Conservation (phyloP, 2,329 filamentous ascomycete species). For the Chaetomium olivaceum region DNA sequence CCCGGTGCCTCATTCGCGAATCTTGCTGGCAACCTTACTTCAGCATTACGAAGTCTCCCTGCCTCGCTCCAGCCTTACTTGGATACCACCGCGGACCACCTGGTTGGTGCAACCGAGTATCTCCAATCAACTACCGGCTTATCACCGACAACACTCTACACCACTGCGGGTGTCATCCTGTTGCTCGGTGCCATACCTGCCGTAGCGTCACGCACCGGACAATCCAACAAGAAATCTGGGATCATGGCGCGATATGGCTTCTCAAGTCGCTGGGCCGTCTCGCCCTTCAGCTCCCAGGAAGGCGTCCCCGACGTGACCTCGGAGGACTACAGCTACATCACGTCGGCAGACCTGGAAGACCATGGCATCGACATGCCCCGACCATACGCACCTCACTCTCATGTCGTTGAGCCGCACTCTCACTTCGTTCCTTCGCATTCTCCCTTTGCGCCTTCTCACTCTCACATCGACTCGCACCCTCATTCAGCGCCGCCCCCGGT, state of each 20-base stretch:
- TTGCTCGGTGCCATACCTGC: slow-evolving; percentile 51
- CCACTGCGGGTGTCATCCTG: slow-evolving; percentile 50
- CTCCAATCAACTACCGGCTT: slow-evolving; percentile 53
- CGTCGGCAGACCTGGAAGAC: slow-evolving; percentile 67
- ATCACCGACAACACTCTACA: slow-evolving; percentile 52
- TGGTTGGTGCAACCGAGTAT: slow-evolving; percentile 55
- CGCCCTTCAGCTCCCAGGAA: slow-evolving; percentile 52
- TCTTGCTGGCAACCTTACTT: slow-evolving; percentile 56
- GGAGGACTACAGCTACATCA: slow-evolving; percentile 80
- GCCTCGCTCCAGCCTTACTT: slow-evolving; percentile 54
- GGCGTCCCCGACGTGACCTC: slow-evolving; percentile 66
- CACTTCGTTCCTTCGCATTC: not conserved
- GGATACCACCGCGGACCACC: slow-evolving; percentile 51
- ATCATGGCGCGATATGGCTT: slow-evolving; percentile 58
- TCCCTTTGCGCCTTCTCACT: not conserved
- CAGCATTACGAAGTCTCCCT: slow-evolving; percentile 44
- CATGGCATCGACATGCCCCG: slow-evolving; percentile 38
- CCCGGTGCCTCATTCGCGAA: slow-evolving; percentile 55
- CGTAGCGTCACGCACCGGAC: slow-evolving; percentile 32
- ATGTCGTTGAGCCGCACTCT: slow-evolving; percentile 8
- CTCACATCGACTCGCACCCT: slow-evolving; percentile 22
- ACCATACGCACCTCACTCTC: slow-evolving; percentile 32
- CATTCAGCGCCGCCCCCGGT: slow-evolving; percentile 38
- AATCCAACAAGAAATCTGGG: slow-evolving; percentile 31
- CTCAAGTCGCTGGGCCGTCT: slow-evolving; percentile 47